Base-by-base conservation (phyloP, 2,329 filamentous ascomycete species). In the Cladosporium velox region DNA sequence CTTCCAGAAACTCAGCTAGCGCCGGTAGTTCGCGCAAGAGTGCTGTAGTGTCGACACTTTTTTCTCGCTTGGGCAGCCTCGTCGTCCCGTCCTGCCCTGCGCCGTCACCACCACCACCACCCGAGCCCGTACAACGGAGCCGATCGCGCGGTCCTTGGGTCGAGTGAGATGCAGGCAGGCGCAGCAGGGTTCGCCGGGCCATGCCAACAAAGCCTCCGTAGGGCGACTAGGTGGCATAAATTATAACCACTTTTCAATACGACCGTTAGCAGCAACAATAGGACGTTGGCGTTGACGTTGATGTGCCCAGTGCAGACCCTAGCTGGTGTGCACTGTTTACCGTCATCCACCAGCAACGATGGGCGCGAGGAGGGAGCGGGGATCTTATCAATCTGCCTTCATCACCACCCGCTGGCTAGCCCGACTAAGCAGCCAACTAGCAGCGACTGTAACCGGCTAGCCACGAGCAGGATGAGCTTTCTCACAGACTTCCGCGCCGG, bases 1-100 rank as follows among this genome's bases (percentile, higher is more conserved):
- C 35, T 59, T 59, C 57, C 57, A 59, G 57, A 59, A 59, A 59
- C 57, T 14, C 32, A 28, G 8, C 21, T 59, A 59, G 57, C 24
- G 57, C 38, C 57, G 57, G 57, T 59, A 59, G 35, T 47, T 59
- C 12, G 57, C 57, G 57, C 57, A 21, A 59, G 21, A 47, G 10
- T 3, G 28, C 28, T 30, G 28, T 30, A 30, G 28, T 6, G 5
- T 47, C 41, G n/a, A 21, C 18, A 24, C 41, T 47, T 47, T 47
- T n/a, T 55, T 35, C 18, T 57, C 52, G 52, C 52, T 30, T 57
- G 30, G 18, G 26, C 18, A 35, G 2, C 34, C 12, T 47, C 41
- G n/a, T 47, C 41, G 41, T 47, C 41, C 41, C 41, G 41, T 14
- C 24, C 12, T 52, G 21, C 26, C 49, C 12, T 52, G 49, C 24